A percentile compares a stretch with the other conserved stretches of the same genome.
Evolutionary conservation across 1,284 basidiomycete genomes (phyloP).

Genomic region (Rhodotorula sp.): DNA sequence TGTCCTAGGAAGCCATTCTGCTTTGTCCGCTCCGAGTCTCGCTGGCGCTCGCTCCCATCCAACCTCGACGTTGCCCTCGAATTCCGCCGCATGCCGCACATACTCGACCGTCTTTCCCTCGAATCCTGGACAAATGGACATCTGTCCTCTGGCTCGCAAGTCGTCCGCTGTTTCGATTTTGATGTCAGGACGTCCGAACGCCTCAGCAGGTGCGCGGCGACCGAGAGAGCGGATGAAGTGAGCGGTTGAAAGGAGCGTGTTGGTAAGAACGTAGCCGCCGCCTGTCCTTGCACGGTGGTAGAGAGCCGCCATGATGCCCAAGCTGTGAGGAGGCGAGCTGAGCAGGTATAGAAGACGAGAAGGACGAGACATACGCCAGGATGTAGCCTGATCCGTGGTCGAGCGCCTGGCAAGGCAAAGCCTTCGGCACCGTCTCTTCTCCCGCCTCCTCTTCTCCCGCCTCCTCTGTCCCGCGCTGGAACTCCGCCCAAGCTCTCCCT

Average conservation of each 20-base stretch:
- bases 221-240: conserved; percentile 10
- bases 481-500: conserved; percentile 50
- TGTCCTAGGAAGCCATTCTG: not conserved
- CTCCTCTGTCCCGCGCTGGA: too few relatives aligned
- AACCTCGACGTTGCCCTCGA: conserved; percentile 3
- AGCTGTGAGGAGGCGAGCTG: not conserved
- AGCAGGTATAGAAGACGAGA: not conserved
- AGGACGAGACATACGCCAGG: conserved; percentile 51
- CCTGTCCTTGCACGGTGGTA: not conserved
- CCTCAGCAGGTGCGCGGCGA: not conserved
- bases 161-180: not conserved
- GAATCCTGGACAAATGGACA: not conserved
- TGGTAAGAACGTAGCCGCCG: conserved; percentile 7
- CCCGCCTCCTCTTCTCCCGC: too few relatives aligned
- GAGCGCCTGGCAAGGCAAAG: conserved; percentile 62
- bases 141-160: not conserved
- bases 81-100: conserved; percentile 14
- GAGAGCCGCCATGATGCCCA: conserved; percentile 18
- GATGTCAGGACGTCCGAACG: not conserved
- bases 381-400: conserved; percentile 64
- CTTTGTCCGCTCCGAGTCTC: not conserved
- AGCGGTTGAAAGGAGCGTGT: conserved; percentile 7
- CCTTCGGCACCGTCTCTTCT: conserved; percentile 14
- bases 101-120: conserved; percentile 5
- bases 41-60: not conserved